Base-by-base conservation (phyloP, 2,329 filamentous ascomycete genomes). In the Pseudogymnoascus verrucosus region DNA sequence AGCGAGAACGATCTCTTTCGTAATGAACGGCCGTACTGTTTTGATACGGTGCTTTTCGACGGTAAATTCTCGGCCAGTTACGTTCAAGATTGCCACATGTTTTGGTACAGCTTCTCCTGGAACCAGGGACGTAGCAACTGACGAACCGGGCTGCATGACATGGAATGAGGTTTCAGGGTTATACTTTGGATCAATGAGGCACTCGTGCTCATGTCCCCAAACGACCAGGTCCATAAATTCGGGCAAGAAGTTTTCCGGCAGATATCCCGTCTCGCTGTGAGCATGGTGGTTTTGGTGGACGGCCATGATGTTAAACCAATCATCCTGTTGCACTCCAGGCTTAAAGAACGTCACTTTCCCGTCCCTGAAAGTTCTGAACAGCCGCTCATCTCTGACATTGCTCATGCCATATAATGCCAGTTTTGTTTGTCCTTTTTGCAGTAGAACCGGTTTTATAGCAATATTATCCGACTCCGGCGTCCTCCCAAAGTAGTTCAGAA, bases 151-250 rank as follows among this genome's bases (percentile, higher is more conserved):
- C 71, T 99, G 95, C 85, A 99, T 97, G 67, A 99, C 93, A 69
- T 95, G 87, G 69, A 99, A 99, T 0, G 89, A 89, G 59, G 89
- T 96, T 71, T 96, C 91, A 0, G 89, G 85, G 70, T 98, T 99
- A 57, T 86, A 80, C 1, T 80, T 79, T 0, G 95, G 95, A 51
- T 96, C 87, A 67, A 99, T 96, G 6, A 93, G 75, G 72, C 95
- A 99, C 74, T 99, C 93, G 72, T 99, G 95, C 75, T 99, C 95
- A 71, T 99, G 95, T 2, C 95, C 95, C 95, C 95, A 99, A 61
- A 99, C 84, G 0, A 99, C 86, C 4, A 99, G 81, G 72, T 99
- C 89, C 67, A 99, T 79, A 78, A 96, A 98, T 16, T 91, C 87
- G 0, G 95, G 96, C 0, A 99, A 80, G 70, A 97, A 95, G 69